Base-by-base conservation (phyloP, 129 eudicot genomes). In the Arctium minus region DNA sequence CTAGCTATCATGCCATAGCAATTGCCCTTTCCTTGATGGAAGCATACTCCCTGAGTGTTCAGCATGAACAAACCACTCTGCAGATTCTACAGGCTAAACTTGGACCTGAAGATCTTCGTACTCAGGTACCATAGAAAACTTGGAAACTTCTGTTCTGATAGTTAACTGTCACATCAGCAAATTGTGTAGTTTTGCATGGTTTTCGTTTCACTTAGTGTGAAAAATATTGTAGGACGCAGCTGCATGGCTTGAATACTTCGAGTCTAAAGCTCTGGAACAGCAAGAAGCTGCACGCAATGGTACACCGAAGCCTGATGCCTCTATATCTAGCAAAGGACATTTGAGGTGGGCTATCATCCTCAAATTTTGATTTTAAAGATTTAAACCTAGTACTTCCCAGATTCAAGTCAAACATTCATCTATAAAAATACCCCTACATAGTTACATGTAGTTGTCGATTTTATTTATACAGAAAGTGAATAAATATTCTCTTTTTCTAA, bases 1-100 rank as follows among this genome's bases (percentile, higher is more conserved):
- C 99, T 69, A 92, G 99, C 93, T 92, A 95, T 87, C 99, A 95
- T 84, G 99, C 99, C 11, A 95, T 95, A 48, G 99, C 99, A 74
- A 95, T 95, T 86, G 99, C 99, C 76, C 91, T 95, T 42, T 95
- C 99, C 38, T 91, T 95, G 80, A 95, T 95, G 99, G 99, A 95
- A 86, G 99, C 97, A 31, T 95, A 95, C 87, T 87, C 98, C 46
- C 86, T 95, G 84, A 95, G 98, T 78, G 99, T 95, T 87, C 99
- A 92, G 85, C 99, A 95, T 71, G 99, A 95, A 82, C 99, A 95
- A 85, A 95, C 99, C 80, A 95, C 97, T 76, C 88, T 95, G 68
- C 99, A 95, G 80, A 92, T 95, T 82, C 88, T 95, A 73, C 97
- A 95, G 81, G 92, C 98, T 35, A 95, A 95, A 89, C 94, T 95